A percentile compares a stretch with the other conserved stretches of the same genome.
Evolutionary conservation across 1,284 basidiomycete species (phyloP).

Genomic region (Malassezia obtusa): DNA sequence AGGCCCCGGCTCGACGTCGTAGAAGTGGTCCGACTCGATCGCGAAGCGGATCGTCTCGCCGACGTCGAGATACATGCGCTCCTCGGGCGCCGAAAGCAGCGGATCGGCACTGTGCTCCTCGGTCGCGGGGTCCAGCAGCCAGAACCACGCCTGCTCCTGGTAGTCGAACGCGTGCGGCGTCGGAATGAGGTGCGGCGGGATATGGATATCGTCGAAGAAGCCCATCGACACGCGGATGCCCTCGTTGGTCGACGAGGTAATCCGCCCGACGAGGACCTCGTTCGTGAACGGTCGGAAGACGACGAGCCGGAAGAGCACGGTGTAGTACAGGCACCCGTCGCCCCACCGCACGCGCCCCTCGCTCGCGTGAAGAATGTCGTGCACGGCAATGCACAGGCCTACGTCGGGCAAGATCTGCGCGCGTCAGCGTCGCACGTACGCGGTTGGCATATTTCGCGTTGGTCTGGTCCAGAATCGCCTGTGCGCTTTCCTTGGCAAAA

Average conservation of each 20-base stretch:
- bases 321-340: constrained; percentile 88
- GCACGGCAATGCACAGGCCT: constrained; percentile 78
- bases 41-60: constrained; percentile 76
- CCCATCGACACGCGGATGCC: constrained; percentile 59
- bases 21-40: constrained; percentile 77
- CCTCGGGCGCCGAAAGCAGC: constrained; percentile 48
- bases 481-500: constrained; percentile 62
- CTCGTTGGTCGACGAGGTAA: constrained; percentile 52
- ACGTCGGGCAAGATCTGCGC: constrained; percentile 70
- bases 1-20: constrained; percentile 80
- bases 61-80: constrained; percentile 75
- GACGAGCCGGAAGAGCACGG: constrained; percentile 79
- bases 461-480: constrained; percentile 66
- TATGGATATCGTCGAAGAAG: constrained; percentile 90
- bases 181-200: constrained; percentile 59
- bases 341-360: constrained; percentile 90
- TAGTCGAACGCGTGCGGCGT: constrained; percentile 62
- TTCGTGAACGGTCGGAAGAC: constrained; percentile 84
- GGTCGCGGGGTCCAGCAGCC: constrained; percentile 47
- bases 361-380: constrained; percentile 72
- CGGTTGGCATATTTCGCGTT: constrained; percentile 88
- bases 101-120: constrained; percentile 31
- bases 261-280: constrained; percentile 79
- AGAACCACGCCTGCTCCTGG: constrained; percentile 49
- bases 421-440: constrained; percentile 6